A percentile compares a stretch with the other conserved stretches of the same genome.
These are phyloP conservation scores for Gonium pectorale DNA, from an alignment of 139 green algal species.

Conservation along the genomic window DNA sequence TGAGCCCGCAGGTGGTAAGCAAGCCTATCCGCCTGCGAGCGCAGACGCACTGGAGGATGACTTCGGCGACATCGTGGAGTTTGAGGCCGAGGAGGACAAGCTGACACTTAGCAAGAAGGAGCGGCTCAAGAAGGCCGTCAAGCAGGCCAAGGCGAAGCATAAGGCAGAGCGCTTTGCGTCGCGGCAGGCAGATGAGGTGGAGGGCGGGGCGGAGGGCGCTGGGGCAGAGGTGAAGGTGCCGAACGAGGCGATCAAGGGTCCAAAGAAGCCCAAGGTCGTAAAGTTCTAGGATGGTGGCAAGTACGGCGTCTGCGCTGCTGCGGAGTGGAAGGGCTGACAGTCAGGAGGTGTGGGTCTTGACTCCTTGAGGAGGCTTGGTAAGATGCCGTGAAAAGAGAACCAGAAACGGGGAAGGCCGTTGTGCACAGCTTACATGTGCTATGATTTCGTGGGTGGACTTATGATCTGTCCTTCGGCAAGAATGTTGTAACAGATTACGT, in stretches of 20 bases:
- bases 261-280: constrained; percentile 34
- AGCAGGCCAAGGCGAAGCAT: background rate
- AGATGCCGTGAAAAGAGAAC: no score
- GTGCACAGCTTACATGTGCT: no score
- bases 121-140: constrained; percentile 27
- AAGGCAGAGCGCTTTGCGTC: background rate
- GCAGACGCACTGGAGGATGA: constrained; percentile 41
- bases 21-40: background rate
- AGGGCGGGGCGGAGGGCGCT: background rate
- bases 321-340: no score
- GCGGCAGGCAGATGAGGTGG: background rate
- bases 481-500: no score
- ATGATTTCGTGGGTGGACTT: no score
- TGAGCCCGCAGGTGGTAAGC: background rate
- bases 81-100: constrained; percentile 45
- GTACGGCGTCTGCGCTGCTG: no score
- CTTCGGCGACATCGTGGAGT: constrained; percentile 34
- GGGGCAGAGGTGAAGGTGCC: background rate
- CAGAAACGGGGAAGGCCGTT: no score
- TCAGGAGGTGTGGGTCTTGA: no score
- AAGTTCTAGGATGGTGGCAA: constrained; percentile 20
- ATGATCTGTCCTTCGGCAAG: no score
- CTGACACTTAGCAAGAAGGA: constrained; percentile 42
- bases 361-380: no score
- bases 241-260: background rate